Evolutionary conservation across 176 grass and related monocot species (phyloP).

Genomic region (Bothriochloa decipiens): DNA sequence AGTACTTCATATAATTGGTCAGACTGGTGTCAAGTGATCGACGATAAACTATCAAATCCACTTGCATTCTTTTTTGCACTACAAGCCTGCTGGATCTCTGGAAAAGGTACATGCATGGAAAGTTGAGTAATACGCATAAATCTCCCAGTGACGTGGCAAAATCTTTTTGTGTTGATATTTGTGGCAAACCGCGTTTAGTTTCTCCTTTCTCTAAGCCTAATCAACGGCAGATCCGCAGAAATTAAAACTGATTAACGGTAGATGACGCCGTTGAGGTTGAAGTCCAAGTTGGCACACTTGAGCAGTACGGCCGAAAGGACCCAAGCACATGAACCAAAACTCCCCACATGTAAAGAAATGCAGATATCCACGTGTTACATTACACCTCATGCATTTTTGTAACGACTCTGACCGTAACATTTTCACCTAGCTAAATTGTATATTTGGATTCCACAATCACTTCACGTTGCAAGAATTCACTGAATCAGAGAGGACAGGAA

Average conservation of each 20-base stretch:
- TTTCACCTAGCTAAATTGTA: not conserved
- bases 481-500: not conserved
- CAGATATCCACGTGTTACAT: not conserved
- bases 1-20: not conserved
- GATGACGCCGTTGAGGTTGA: not conserved
- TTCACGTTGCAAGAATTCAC: not conserved
- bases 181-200: not conserved
- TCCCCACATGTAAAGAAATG: not conserved
- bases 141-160: not conserved
- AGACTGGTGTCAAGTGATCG: not conserved
- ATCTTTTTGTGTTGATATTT: not conserved
- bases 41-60: not conserved
- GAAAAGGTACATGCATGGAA: constrained; percentile 5
- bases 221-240: not conserved
- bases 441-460: not conserved
- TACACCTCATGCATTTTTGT: not conserved
- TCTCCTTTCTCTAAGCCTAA: not conserved
- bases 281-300: not conserved
- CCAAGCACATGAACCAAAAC: not conserved
- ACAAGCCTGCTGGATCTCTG: no score
- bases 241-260: not conserved
- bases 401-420: not conserved
- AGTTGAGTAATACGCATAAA: not conserved
- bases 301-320: not conserved
- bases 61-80: not conserved